Conservation (phyloP, 2,329 filamentous ascomycete genomes). For the Pseudocercospora fuligena region DNA sequence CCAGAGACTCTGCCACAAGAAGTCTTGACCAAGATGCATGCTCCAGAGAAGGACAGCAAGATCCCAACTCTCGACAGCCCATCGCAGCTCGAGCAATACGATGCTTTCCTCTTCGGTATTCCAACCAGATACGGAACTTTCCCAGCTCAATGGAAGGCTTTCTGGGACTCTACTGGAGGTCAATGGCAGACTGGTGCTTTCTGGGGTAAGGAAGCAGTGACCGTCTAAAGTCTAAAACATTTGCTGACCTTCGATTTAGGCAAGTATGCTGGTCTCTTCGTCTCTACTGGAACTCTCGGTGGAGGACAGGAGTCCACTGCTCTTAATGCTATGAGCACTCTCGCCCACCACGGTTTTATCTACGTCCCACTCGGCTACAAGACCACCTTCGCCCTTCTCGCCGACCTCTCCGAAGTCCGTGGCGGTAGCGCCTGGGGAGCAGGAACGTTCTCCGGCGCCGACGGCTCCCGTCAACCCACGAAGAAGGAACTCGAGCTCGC, state of each 20-base stretch:
- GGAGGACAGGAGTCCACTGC: conserved; percentile 93
- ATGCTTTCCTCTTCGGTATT: conserved; percentile 85
- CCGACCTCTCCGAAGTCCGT: conserved; percentile 77
- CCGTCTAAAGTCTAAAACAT: too few relatives aligned
- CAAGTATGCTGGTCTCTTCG: conserved; percentile 90
- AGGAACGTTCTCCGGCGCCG: conserved; percentile 77
- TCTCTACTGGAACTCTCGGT: conserved; percentile 81
- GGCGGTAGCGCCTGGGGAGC: conserved; percentile 93
- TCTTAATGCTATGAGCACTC: conserved; percentile 79
- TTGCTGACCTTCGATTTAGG: conserved; percentile 40
- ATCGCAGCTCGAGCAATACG: conserved; percentile 71
- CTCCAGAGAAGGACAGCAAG: conserved; percentile 70
- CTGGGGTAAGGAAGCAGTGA: conserved; percentile 43
- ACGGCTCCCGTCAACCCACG: conserved; percentile 83
- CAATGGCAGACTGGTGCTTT: conserved; percentile 76
- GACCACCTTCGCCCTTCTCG: conserved; percentile 71
- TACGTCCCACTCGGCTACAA: conserved; percentile 94
- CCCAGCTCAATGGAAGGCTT: conserved; percentile 91
- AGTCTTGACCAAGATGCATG: conserved; percentile 88
- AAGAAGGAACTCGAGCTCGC: conserved; percentile 79
- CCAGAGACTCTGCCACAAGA: conserved; percentile 85
- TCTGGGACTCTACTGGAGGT: conserved; percentile 78
- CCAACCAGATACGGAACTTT: conserved; percentile 97
- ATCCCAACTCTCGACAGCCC: conserved; percentile 66
- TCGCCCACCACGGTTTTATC: conserved; percentile 92